Evolutionary conservation across 108 stramenopile genomes (phyloP), one percentile per base, ranked within the genome.

Genomic region (Hondaea fermentalgiana): DNA sequence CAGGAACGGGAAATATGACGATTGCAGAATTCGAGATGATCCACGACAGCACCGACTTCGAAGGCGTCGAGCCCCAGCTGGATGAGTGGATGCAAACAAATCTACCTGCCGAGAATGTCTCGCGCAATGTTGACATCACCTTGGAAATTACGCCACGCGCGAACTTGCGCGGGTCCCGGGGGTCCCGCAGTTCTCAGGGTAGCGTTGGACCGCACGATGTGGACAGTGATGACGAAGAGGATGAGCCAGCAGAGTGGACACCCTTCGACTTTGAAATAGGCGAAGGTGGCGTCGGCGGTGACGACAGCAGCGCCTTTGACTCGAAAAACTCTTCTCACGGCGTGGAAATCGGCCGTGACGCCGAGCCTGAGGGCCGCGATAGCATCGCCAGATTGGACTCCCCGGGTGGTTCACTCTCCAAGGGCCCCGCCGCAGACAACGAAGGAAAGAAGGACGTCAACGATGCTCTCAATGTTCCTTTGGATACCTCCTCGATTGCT

Each of bases 1-100:
- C 76, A 43, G 45, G 44, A 8, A 90, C 91, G 12, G 93, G 91
- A 19, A 92, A 93, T 64, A 91, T 93, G 60, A 93, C 94, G 64
- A 93, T 96, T 21, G 88, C 91, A 28, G 96, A 97, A 89, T 97
- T 96, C 60, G 88, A 88, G 60, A 64, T 88, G 43, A 88, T 69
- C 44, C 64, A 60, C 88, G 60, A 59, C 64, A 25, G 5, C 44
- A 53, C 42, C 60, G 88, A 88, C 60, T 60, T 88, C 44, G 60
- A 44, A 14, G 64, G 44, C 45, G 88, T 64, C 64, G 87, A 87
- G 60, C 3, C 44, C 16, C 23, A 53, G 83, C 60, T 87, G 14
- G 87, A 87, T 43, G 89, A 90, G 60, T 87, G 25, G 90, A 89
- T 90, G 59, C 88, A 72, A 21, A 64, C 44, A 25, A 87, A 28